Base-by-base conservation (phyloP, 2,329 filamentous ascomycete species). In the Xylariales sp. region DNA sequence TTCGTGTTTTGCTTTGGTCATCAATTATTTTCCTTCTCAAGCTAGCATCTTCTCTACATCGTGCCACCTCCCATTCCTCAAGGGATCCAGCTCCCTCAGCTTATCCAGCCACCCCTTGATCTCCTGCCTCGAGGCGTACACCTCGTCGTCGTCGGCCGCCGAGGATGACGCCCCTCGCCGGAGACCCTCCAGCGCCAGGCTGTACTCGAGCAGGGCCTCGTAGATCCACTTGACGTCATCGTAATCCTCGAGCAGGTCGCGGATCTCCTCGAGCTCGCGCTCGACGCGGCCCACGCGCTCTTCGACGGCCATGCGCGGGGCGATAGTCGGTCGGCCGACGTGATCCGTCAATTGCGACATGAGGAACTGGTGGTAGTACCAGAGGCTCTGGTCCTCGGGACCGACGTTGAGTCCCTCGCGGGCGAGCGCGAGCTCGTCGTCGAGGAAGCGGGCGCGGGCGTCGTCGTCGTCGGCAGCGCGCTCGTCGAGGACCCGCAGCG, bases 341-440 rank as follows among this genome's bases (percentile, higher is more conserved):
- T 63, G 18, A 52, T 68, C 71, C 37, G 74, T 67, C 50, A 85
- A 67, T 54, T 82, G 84, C 42, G 81, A 76, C 65, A 96, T 80
- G 40, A 96, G 68, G 54, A 84, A 95, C 51, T 93, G 85, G 59
- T 97, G 89, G 56, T 98, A 97, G 61, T 94, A 95, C 90, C 93
- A 98, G 5, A 96, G 72, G 14, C 89, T 95, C 57, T 97, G 91
- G 56, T 97, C 91, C 50, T 95, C 89, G 0, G 91, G 89, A 41
- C 94, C 90, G 25, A 88, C 87, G 42, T 89, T 93, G 33, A 97
- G 70, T 0, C 85, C 90, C 40, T 83, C 76, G 39, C 84, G 81
- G 18, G 95, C 82, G 29, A 87, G 67, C 18, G 76, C 70, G 35
- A 97, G 70, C 64, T 98, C 93, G 48, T 81, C 66, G 37, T 91